Percentiles rank a stretch among this genome's conserved stretches.
Conservation (phyloP, 306 rosid species). For the Casuarina glauca region DNA sequence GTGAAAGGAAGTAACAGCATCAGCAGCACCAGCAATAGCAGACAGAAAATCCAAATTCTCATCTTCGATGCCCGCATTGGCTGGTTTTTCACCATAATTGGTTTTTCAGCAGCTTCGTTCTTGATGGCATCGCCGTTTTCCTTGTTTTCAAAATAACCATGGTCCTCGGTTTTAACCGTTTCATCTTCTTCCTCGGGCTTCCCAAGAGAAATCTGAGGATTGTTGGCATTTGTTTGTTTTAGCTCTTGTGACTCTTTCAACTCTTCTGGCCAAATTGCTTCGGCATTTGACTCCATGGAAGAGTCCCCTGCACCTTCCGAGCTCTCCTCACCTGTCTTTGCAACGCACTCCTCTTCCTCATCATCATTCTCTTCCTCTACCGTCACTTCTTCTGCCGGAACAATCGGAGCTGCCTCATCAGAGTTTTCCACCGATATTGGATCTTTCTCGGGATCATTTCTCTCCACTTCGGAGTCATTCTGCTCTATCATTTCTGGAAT, state of each 20-base stretch:
- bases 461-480: constrained; percentile 6
- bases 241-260: constrained; percentile 7
- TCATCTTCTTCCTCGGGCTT: constrained; percentile 5
- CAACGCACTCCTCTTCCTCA: constrained; percentile 8
- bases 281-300: constrained; percentile 31
- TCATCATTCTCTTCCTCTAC: background rate
- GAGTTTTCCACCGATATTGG: constrained; percentile 5
- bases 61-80: constrained; percentile 1
- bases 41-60: constrained; percentile 24
- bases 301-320: constrained; percentile 28
- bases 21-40: constrained; percentile 34
- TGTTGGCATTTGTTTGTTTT: constrained; percentile 6
- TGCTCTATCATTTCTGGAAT: constrained; percentile 23
- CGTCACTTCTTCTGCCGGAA: background rate
- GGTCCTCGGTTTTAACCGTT: background rate
- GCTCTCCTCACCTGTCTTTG: constrained; percentile 21
- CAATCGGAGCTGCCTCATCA: background rate
- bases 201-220: background rate
- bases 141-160: background rate
- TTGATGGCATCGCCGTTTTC: background rate
- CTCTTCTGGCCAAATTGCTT: constrained; percentile 35
- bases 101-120: constrained; percentile 4
- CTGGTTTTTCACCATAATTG: constrained; percentile 5
- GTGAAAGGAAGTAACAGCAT: constrained; percentile 24
- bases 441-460: constrained; percentile 15